A percentile compares a stretch with the other conserved stretches of the same genome.
Evolutionary conservation across 2,329 filamentous ascomycete species (phyloP).

Genomic region (Chrysosporium keratinophilum): DNA sequence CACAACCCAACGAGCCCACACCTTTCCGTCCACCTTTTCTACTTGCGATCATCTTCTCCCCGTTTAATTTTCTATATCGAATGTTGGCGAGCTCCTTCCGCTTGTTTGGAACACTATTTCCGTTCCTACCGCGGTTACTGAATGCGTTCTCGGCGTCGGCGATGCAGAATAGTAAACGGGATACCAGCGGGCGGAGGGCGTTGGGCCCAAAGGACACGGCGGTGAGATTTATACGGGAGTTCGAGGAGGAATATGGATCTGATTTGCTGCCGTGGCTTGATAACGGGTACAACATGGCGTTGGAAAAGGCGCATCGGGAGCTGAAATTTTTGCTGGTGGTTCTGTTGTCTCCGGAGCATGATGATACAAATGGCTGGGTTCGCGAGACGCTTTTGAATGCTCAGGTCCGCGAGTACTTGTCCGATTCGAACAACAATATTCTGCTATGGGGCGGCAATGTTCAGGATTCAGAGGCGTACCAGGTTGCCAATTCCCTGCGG

Average conservation of each 20-base stretch:
- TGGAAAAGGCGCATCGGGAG: slow-evolving; percentile 81
- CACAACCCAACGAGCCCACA: slow-evolving; percentile 55
- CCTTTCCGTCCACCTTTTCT: slow-evolving; percentile 63
- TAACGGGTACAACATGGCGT: slow-evolving; percentile 80
- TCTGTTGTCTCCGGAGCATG: slow-evolving; percentile 83
- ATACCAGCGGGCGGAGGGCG: slow-evolving; percentile 60
- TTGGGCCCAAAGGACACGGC: slow-evolving; percentile 80
- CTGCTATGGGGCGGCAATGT: slow-evolving; percentile 90
- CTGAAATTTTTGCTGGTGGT: slow-evolving; percentile 85
- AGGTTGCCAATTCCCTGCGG: slow-evolving; percentile 75
- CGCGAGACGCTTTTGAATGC: slow-evolving; percentile 68
- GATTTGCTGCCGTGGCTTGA: slow-evolving; percentile 64
- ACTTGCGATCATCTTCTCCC: slow-evolving; percentile 66
- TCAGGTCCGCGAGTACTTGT: slow-evolving; percentile 64
- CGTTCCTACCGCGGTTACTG: slow-evolving; percentile 62
- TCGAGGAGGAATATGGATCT: slow-evolving; percentile 82
- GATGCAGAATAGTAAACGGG: slow-evolving; percentile 37
- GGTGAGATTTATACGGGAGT: slow-evolving; percentile 78
- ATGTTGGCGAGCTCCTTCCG: slow-evolving; percentile 57
- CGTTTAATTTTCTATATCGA: slow-evolving; percentile 67
- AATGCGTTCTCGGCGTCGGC: slow-evolving; percentile 40
- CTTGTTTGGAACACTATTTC: slow-evolving; percentile 65
- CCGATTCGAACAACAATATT: slow-evolving; percentile 64
- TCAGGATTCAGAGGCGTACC: slow-evolving; percentile 85
- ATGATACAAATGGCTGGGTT: slow-evolving; percentile 75